Conservation (phyloP, 345 rosid genomes). For the Corchorus olitorius region DNA sequence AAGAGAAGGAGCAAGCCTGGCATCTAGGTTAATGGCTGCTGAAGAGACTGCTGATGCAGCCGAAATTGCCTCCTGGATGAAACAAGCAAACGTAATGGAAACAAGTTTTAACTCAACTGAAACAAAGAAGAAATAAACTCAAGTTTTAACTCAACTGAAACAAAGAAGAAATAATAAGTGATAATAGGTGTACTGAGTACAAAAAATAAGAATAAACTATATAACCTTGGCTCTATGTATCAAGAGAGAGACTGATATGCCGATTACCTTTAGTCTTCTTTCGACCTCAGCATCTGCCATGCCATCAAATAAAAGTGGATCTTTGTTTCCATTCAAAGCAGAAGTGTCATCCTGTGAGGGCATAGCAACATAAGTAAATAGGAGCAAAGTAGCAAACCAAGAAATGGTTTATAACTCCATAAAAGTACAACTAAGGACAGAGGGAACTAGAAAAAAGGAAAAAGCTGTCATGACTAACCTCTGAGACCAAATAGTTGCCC, state of each 20-base stretch:
- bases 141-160: background rate
- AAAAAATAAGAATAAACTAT: background rate
- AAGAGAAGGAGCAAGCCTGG: slow-evolving; percentile 59
- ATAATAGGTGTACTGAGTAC: background rate
- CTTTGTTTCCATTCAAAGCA: slow-evolving; percentile 64
- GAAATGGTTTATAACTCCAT: slow-evolving; percentile 7
- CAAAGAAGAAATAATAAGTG: background rate
- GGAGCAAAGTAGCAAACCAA: slow-evolving; percentile 18
- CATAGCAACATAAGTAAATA: slow-evolving; percentile 21
- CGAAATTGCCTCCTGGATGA: slow-evolving; percentile 73
- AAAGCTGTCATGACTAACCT: slow-evolving; percentile 58
- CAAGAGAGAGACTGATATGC: slow-evolving; percentile 13
- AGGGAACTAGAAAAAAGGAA: slow-evolving; percentile 16
- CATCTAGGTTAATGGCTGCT: slow-evolving; percentile 57
- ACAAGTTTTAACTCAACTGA: background rate
- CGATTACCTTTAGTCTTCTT: slow-evolving; percentile 75
- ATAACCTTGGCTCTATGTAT: background rate
- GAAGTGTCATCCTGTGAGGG: slow-evolving; percentile 69
- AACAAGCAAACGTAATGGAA: slow-evolving; percentile 21
- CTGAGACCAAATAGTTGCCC: slow-evolving; percentile 84
- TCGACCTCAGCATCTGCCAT: slow-evolving; percentile 89
- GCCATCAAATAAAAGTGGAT: slow-evolving; percentile 74
- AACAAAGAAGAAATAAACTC: background rate
- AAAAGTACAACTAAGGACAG: slow-evolving; percentile 13
- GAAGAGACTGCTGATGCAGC: slow-evolving; percentile 59